phyloP scores from a whole-genome alignment of 2,329 filamentous ascomycete species.

The Fonsecaea nubica region DNA sequence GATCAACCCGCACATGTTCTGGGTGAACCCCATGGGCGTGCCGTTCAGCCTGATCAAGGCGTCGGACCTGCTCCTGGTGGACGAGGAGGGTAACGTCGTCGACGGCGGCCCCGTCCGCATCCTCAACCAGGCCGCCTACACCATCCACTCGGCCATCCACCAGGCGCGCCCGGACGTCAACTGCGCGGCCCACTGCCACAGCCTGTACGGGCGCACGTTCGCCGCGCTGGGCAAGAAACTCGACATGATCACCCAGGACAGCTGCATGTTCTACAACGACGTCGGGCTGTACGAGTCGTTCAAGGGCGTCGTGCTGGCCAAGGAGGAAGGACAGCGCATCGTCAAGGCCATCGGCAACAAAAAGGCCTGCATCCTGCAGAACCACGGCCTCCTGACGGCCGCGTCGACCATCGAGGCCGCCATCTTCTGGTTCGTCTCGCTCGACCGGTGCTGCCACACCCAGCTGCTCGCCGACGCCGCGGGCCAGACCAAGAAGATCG shows the following conservation, averaged over 20 bases:
- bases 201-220: constrained; percentile 67
- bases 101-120: constrained; percentile 49
- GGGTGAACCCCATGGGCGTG: constrained; percentile 45
- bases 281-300: constrained; percentile 47
- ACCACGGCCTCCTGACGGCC: constrained; percentile 51
- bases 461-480: constrained; percentile 62
- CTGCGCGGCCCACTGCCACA: constrained; percentile 65
- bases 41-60: constrained; percentile 45
- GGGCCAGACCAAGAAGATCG: constrained; percentile 71
- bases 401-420: constrained; percentile 54
- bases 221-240: constrained; percentile 65
- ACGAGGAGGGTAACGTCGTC: constrained; percentile 49
- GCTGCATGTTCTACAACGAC: constrained; percentile 59
- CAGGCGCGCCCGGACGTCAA: constrained; percentile 64
- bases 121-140: constrained; percentile 59
- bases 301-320: constrained; percentile 49
- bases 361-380: constrained; percentile 51
- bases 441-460: constrained; percentile 62
- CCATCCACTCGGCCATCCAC: constrained; percentile 67
- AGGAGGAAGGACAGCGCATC: constrained; percentile 49
- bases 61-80: constrained; percentile 50
- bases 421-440: constrained; percentile 60
- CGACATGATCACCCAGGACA: constrained; percentile 66
- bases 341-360: constrained; percentile 48
- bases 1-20: constrained; percentile 60